Evolutionary conservation across 192 early-diverging fungal species (phyloP).

Genomic region (Diversispora eburnea): DNA sequence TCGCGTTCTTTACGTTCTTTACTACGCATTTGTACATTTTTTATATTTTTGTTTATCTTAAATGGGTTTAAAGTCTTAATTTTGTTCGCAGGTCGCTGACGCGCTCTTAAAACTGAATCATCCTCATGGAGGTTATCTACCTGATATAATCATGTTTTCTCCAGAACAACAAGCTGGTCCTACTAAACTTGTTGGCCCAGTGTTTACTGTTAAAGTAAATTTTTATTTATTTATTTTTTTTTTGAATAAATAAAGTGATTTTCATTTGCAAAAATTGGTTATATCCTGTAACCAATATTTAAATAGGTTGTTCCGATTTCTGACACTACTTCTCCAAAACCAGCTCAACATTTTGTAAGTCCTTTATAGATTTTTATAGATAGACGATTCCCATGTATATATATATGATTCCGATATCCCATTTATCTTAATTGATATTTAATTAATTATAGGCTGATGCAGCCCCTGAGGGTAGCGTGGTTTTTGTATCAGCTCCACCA

Average conservation of each 20-base stretch:
- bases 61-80: too few relatives aligned
- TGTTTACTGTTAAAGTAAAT: slow-evolving; percentile 55
- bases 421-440: too few relatives aligned
- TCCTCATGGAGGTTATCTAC: slow-evolving; percentile 50
- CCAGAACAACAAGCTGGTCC: slow-evolving; percentile 46
- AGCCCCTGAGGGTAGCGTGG: slow-evolving; percentile 42
- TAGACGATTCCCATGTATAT: background rate
- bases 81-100: slow-evolving; percentile 41
- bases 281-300: background rate
- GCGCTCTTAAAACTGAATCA: slow-evolving; percentile 46
- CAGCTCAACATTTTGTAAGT: slow-evolving; percentile 35
- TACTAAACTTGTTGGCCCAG: slow-evolving; percentile 48
- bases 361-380: background rate
- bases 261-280: slow-evolving; percentile 5
- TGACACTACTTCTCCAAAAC: slow-evolving; percentile 41
- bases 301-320: slow-evolving; percentile 45
- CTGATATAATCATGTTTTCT: slow-evolving; percentile 54
- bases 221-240: background rate
- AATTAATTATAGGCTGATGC: slow-evolving; percentile 47
- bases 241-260: too few relatives aligned
- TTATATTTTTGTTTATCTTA: too few relatives aligned
- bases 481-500: slow-evolving; percentile 52
- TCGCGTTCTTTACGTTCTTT: too few relatives aligned
- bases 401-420: background rate
- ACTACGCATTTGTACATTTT: too few relatives aligned